phyloP scores from a whole-genome alignment of 2,329 filamentous ascomycete genomes.

The Talaromyces rugulosus region DNA sequence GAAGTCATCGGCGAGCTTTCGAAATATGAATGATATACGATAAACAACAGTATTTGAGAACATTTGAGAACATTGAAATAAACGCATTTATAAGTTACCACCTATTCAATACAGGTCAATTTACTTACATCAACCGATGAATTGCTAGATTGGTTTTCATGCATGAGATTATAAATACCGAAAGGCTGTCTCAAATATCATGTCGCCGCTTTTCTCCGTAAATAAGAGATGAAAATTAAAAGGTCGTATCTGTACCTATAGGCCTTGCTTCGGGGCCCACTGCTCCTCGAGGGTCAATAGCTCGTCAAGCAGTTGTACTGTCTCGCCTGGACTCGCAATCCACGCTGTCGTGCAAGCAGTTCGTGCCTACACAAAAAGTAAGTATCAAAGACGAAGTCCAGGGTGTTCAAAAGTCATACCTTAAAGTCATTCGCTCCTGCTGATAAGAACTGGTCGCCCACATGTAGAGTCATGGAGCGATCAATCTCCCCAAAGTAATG shows the following conservation, averaged over 20 bases:
- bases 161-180: background rate
- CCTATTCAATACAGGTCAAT: background rate
- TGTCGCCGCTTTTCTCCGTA: background rate
- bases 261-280: background rate
- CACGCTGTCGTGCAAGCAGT: slow-evolving; percentile 92
- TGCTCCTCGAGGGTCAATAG: slow-evolving; percentile 51
- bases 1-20: slow-evolving; percentile 13
- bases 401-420: slow-evolving; percentile 33
- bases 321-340: slow-evolving; percentile 92
- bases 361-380: slow-evolving; percentile 52
- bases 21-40: background rate
- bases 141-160: background rate
- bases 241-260: background rate
- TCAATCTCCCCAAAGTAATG: slow-evolving; percentile 76
- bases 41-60: background rate
- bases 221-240: background rate
- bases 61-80: background rate
- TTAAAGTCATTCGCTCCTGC: slow-evolving; percentile 98
- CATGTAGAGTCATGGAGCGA: slow-evolving; percentile 79
- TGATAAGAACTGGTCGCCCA: slow-evolving; percentile 92
- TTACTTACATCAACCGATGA: background rate
- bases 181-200: background rate
- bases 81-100: background rate
- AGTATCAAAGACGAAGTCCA: background rate
- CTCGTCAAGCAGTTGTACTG: slow-evolving; percentile 84